These are phyloP conservation scores for Crithidia brevicula DNA, from an alignment of 208 protist species.

Conservation along the genomic window DNA sequence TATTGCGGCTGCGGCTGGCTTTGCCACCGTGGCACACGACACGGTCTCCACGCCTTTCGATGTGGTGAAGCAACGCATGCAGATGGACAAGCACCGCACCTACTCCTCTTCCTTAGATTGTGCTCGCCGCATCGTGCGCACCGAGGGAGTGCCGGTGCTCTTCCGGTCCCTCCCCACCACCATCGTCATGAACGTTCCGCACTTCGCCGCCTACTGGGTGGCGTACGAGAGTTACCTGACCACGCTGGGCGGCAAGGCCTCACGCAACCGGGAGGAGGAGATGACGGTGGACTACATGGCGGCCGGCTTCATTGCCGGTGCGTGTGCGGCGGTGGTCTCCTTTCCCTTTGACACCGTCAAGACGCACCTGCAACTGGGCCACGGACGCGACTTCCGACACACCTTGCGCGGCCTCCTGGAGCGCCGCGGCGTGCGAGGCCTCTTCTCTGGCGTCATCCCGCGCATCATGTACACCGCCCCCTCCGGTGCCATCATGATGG, in stretches of 20 bases:
- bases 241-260: conserved; percentile 38
- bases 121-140: conserved; percentile 35
- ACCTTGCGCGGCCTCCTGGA: conserved; percentile 36
- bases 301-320: conserved; percentile 86
- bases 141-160: conserved; percentile 72
- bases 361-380: conserved; percentile 89
- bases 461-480: conserved; percentile 90
- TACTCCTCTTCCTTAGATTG: conserved; percentile 70
- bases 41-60: conserved; percentile 93
- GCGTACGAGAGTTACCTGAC: conserved; percentile 85
- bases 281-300: conserved; percentile 64
- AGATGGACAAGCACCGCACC: conserved; percentile 70
- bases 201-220: conserved; percentile 92
- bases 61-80: conserved; percentile 95
- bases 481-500: conserved; percentile 92
- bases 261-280: conserved; percentile 51
- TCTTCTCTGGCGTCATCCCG: conserved; percentile 82
- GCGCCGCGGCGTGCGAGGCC: conserved; percentile 47
- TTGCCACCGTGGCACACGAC: conserved; percentile 90
- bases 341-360: conserved; percentile 94
- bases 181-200: conserved; percentile 93
- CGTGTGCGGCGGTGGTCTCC: conserved; percentile 81
- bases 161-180: conserved; percentile 92
- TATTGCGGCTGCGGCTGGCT: conserved; percentile 57
- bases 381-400: conserved; percentile 29